A percentile compares a stretch with the other conserved stretches of the same genome.
phyloP scores from a whole-genome alignment of 2,329 filamentous ascomycete genomes.

The Pleomassaria siparia region DNA sequence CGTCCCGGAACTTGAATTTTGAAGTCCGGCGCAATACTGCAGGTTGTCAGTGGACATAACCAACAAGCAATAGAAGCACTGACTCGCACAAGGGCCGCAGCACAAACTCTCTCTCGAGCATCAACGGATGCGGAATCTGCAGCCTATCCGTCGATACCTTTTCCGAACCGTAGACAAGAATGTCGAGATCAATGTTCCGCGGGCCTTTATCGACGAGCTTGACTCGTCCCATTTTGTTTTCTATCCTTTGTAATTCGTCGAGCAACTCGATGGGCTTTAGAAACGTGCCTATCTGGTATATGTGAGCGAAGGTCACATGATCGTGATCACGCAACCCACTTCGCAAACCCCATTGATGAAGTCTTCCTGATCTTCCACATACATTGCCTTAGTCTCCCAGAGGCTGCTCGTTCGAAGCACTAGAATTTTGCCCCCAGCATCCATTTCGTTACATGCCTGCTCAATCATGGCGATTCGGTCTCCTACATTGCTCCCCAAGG shows the following conservation, averaged over 20 bases:
- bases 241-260: slow-evolving; percentile 80
- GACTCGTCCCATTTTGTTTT: slow-evolving; percentile 73
- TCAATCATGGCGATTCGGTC: slow-evolving; percentile 85
- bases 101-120: slow-evolving; percentile 91
- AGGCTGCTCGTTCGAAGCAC: slow-evolving; percentile 81
- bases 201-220: slow-evolving; percentile 93
- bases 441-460: slow-evolving; percentile 76
- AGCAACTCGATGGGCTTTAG: slow-evolving; percentile 75
- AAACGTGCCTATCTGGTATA: slow-evolving; percentile 72
- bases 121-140: slow-evolving; percentile 80
- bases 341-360: slow-evolving; percentile 94
- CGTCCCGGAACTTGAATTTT: slow-evolving; percentile 16
- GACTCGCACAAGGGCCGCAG: slow-evolving; percentile 82
- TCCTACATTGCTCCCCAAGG: slow-evolving; percentile 89
- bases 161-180: slow-evolving; percentile 75
- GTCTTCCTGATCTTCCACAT: slow-evolving; percentile 81
- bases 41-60: slow-evolving; percentile 11
- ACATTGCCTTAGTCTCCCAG: slow-evolving; percentile 97
- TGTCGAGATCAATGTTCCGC: slow-evolving; percentile 91
- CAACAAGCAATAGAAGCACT: slow-evolving; percentile 23
- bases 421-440: slow-evolving; percentile 64
- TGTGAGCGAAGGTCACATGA: slow-evolving; percentile 1
- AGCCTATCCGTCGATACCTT: slow-evolving; percentile 69
- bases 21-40: slow-evolving; percentile 31
- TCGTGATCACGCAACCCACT: slow-evolving; percentile 55